Evolutionary conservation across 495 filamentous ascomycete species (phyloP), one percentile per base, ranked within the genome.

Genomic region (Penicillium coprophilum): DNA sequence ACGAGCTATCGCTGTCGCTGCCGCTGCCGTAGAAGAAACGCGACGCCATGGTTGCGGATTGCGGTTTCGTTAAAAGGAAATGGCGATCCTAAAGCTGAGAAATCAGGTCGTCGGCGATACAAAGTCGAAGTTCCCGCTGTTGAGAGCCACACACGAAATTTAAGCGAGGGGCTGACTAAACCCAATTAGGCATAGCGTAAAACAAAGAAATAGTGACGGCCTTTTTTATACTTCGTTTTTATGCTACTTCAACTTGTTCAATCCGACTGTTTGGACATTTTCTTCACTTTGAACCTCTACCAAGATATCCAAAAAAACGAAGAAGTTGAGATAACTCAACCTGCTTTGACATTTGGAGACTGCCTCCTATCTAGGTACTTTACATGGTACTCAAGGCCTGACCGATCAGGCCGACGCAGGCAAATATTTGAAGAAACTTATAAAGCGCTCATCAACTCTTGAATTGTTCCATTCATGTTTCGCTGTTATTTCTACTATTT

Each of bases 1-100:
- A 95, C 71, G 77, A 79, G 67, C 74, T 79, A 68, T 84, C 81
- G 72, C 90, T 94, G 76, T 91, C 92, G 81, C 91, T 92, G 77
- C 91, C 89, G 72, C 87, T 88, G 64, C 87, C 87, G 75, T 91
- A 88, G 84, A 97, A 97, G 80, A 98, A 98, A 71, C 93, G 89
- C 84, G 94, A 97, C 76, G 74, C 74, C 62, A 54, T 54, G 31
- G 47, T 77, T 65, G 71, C 64, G 66, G 68, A 43, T 63, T 60
- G 20, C 52, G 30, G 52, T 54, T 54, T 54, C 52, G 43, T 43
- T 61, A 41, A 56, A 58, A 51, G 38, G 46, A 62, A 64, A 56
- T 61, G 59, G 66, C 55, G 65, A 54, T 57, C 59, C 58, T 46
- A 59, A 50, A 57, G 57, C 50, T 52, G 62, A 63, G 70, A 67